phyloP scores from a whole-genome alignment of 2,329 filamentous ascomycete species.

The Aspergillus eucalypticola region DNA sequence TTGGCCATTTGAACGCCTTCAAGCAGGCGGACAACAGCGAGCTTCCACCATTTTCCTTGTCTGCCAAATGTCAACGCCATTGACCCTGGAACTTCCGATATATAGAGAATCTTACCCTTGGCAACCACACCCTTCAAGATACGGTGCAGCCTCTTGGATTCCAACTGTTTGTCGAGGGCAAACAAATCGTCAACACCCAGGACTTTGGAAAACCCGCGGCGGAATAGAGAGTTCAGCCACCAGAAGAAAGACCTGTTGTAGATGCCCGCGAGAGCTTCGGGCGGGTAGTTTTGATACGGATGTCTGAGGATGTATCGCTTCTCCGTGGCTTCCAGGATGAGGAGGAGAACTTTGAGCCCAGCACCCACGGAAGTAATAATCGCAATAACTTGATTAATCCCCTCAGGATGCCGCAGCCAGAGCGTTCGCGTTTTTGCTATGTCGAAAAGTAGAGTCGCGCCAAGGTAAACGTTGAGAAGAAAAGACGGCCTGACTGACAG shows the following conservation, averaged over 20 bases:
- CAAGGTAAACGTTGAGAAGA: constrained; percentile 51
- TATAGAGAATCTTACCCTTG: constrained; percentile 31
- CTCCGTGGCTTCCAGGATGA: constrained; percentile 48
- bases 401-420: constrained; percentile 37
- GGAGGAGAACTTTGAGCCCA: constrained; percentile 45
- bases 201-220: constrained; percentile 48
- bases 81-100: neutral
- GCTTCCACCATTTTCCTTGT: constrained; percentile 28
- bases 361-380: constrained; percentile 45
- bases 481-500: constrained; percentile 50
- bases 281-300: constrained; percentile 45
- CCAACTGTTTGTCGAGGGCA: constrained; percentile 47
- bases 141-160: constrained; percentile 43
- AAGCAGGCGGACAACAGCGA: constrained; percentile 34
- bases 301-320: constrained; percentile 46
- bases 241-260: constrained; percentile 53
- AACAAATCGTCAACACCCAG: constrained; percentile 49
- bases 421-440: constrained; percentile 48
- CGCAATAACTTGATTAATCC: constrained; percentile 41
- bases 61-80: constrained; percentile 15
- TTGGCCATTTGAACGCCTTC: constrained; percentile 35
- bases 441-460: constrained; percentile 49
- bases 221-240: constrained; percentile 57
- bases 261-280: constrained; percentile 55
- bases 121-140: constrained; percentile 43